Evolutionary conservation across 2,329 filamentous ascomycete genomes (phyloP).

Genomic region (Penicillium sp.): DNA sequence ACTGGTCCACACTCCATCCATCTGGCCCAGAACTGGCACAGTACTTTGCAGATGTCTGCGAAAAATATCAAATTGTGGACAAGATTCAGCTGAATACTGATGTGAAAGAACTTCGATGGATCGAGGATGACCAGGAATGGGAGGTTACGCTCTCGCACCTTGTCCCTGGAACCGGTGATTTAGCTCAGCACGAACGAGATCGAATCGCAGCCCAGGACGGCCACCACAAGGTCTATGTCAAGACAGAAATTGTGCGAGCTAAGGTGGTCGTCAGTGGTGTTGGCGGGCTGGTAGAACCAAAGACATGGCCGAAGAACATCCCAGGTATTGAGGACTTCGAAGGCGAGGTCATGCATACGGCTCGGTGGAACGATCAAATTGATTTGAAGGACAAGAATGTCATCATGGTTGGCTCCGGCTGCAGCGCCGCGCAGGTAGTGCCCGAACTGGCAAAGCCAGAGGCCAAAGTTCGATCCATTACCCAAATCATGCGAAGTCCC

Average conservation of each 20-base stretch:
- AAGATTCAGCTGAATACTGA: conserved; percentile 60
- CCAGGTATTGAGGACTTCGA: conserved; percentile 54
- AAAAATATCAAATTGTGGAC: conserved; percentile 52
- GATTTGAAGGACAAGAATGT: conserved; percentile 56
- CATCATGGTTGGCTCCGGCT: conserved; percentile 58
- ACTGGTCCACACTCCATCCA: conserved; percentile 52
- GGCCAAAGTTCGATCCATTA: conserved; percentile 55
- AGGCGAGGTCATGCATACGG: conserved; percentile 58
- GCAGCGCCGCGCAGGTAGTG: conserved; percentile 57
- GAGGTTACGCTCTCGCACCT: conserved; percentile 53
- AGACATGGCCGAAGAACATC: conserved; percentile 49
- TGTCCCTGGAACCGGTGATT: conserved; percentile 53
- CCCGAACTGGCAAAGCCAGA: conserved; percentile 50
- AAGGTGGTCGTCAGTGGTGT: conserved; percentile 57
- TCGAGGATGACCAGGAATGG: conserved; percentile 55
- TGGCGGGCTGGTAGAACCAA: conserved; percentile 57
- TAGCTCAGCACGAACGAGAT: conserved; percentile 49
- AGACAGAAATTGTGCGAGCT: conserved; percentile 52
- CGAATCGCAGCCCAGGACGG: conserved; percentile 47
- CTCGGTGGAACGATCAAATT: conserved; percentile 54
- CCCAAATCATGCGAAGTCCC: conserved; percentile 58
- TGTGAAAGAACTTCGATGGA: conserved; percentile 52
- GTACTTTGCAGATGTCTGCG: conserved; percentile 55
- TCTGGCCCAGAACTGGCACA: conserved; percentile 50
- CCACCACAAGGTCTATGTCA: conserved; percentile 47